Evolutionary conservation across 352 stramenopile genomes (phyloP).

Genomic region (Globisporangium spiculum): DNA sequence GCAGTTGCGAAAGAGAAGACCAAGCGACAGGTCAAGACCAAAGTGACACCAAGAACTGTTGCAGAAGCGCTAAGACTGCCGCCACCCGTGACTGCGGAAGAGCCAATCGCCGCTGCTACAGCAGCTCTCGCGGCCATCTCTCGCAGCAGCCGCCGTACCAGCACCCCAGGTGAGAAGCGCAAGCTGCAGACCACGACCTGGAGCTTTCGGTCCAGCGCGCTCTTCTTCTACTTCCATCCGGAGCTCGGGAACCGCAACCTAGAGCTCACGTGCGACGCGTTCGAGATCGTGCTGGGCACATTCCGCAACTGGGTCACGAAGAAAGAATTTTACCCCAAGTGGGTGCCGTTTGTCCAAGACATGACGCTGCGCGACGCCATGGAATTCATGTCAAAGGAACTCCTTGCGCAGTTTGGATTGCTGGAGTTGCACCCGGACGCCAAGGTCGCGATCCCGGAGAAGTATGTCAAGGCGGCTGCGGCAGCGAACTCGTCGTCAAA

Average conservation of each 20-base stretch:
- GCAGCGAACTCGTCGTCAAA: not conserved
- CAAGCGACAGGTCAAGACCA: not conserved
- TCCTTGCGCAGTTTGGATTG: not conserved
- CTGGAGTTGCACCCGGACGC: not conserved
- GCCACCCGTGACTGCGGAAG: not conserved
- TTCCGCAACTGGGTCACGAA: not conserved
- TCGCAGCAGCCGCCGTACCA: not conserved
- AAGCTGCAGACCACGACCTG: not conserved
- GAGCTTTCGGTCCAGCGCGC: not conserved
- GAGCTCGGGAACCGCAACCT: not conserved
- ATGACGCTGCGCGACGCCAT: not conserved
- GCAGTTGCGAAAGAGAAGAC: not conserved
- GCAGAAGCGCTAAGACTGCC: not conserved
- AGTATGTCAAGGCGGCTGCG: not conserved
- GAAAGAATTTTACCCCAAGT: not conserved
- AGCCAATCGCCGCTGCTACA: not conserved
- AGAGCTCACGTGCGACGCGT: not conserved
- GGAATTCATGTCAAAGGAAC: not conserved
- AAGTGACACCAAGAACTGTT: not conserved
- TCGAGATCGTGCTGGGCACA: not conserved
- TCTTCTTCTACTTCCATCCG: not conserved
- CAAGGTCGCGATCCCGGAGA: not conserved
- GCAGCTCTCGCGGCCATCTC: not conserved
- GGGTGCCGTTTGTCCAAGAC: not conserved
- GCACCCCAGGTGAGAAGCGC: not conserved